Conservation (phyloP, 768 basidiomycete species). For the Lenzites betulinus region DNA sequence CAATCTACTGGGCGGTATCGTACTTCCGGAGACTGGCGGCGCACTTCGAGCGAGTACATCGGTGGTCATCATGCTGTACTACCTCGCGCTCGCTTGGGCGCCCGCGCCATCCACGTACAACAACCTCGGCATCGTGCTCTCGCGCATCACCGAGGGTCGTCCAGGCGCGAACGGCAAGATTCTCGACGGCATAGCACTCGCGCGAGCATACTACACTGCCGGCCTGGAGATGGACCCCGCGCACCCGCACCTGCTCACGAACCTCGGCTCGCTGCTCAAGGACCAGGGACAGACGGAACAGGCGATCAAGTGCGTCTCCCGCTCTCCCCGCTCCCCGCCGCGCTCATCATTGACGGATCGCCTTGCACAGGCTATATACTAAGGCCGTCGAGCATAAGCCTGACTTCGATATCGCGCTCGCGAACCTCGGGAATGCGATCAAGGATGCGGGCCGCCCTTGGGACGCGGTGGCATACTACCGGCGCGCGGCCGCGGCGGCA, state of each 20-base stretch:
- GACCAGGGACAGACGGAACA: slow-evolving; percentile 45
- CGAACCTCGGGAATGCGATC: slow-evolving; percentile 53
- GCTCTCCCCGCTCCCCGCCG: not conserved
- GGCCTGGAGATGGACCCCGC: slow-evolving; percentile 46
- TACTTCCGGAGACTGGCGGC: slow-evolving; percentile 30
- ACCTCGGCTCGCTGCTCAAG: slow-evolving; percentile 52
- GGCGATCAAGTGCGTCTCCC: slow-evolving; percentile 42
- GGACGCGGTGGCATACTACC: slow-evolving; percentile 49
- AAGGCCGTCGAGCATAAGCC: slow-evolving; percentile 44
- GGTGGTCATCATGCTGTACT: slow-evolving; percentile 48
- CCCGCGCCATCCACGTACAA: slow-evolving; percentile 50
- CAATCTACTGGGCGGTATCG: slow-evolving; percentile 26
- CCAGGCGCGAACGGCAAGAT: slow-evolving; percentile 20
- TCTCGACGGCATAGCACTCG: slow-evolving; percentile 38
- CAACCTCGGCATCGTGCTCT: slow-evolving; percentile 52
- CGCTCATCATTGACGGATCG: not conserved
- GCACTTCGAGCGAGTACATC: slow-evolving; percentile 38
- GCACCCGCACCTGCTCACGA: slow-evolving; percentile 53
- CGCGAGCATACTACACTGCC: slow-evolving; percentile 45
- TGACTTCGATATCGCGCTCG: slow-evolving; percentile 51
- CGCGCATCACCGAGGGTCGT: slow-evolving; percentile 33
- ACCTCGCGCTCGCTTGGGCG: slow-evolving; percentile 46
- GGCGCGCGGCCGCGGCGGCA: slow-evolving; percentile 44
- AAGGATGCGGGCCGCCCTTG: slow-evolving; percentile 46
- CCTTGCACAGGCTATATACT: slow-evolving; percentile 39